Base-by-base conservation (phyloP, 2,329 filamentous ascomycete genomes). In the Fusarium oligoseptatum region DNA sequence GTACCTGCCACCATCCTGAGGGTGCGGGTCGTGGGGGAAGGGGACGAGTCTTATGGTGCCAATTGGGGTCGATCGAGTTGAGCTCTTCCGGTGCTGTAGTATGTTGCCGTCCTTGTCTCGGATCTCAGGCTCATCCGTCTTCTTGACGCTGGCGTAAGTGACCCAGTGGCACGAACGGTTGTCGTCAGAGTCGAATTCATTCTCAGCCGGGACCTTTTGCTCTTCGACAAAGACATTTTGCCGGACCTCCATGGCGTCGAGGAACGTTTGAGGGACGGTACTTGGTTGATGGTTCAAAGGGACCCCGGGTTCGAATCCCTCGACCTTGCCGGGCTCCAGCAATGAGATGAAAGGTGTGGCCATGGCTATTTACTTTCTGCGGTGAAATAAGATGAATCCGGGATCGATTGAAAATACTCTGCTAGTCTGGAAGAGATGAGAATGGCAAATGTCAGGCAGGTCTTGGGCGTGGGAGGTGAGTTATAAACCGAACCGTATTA, bases 131-230 rank as follows among this genome's bases (percentile, higher is more conserved):
- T 83, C 82, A 52, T 84, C 82, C 4, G 81, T 83, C 58, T 83
- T 85, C 64, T 88, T 88, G 66, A 93, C 87, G 17, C 88, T 91
- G 57, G 91, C 90, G 82, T 97, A 98, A n/a, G 92, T 87, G 34
- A 98, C 92, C 93, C 94, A 98, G 83, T 98, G 95, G 84, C 92
- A 96, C 76, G 91, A 92, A 39, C 94, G 89, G 1, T 88, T 76
- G 81, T 98, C 96, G 80, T 98, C 95, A 1, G 87, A 84, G 84
- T 98, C 96, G 74, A 94, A 88, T 82, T 98, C 95, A 74, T 91
- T 90, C 41, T 93, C 90, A 1, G 91, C 82, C 0, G 89, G 86
- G 15, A 91, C 85, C 0, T 82, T 77, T 77, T 93, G 91, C 78
- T 92, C 91, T 9, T 83, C 41, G 27, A 92, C 88, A 76, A 92